A percentile compares a stretch with the other conserved stretches of the same genome.
These are phyloP conservation scores for Glarea lozoyensis DNA, from an alignment of 495 filamentous ascomycete genomes.

Conservation along the genomic window DNA sequence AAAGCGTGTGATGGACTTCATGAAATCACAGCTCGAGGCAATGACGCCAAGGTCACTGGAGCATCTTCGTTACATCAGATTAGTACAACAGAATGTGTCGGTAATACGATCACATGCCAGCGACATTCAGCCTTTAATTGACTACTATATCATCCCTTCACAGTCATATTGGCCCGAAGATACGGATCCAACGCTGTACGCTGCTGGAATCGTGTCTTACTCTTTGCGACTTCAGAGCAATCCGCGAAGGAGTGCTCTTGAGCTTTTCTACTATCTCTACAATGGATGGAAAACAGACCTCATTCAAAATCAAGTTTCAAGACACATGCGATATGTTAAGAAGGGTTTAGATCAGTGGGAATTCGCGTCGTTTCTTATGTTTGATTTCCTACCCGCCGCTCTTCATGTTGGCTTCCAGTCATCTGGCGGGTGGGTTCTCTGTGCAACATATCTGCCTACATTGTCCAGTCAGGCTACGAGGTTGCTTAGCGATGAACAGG, in stretches of 20 bases:
- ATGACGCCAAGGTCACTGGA: conserved; percentile 21
- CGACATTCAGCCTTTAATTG: conserved; percentile 32
- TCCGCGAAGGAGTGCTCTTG: conserved; percentile 29
- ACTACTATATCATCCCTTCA: conserved; percentile 39
- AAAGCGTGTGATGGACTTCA: conserved; percentile 35
- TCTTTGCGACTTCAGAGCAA: conserved; percentile 34
- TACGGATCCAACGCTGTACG: conserved; percentile 40
- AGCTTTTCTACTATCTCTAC: conserved; percentile 41
- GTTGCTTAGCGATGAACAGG: too few species aligned
- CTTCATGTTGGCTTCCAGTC: conserved; percentile 9
- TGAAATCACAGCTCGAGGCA: conserved; percentile 33
- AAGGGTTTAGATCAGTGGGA: conserved; percentile 30
- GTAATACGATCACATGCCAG: conserved; percentile 36
- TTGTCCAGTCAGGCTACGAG: not conserved
- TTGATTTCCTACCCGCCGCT: conserved; percentile 12
- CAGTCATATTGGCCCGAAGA: conserved; percentile 36
- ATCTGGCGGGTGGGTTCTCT: conserved; percentile 5
- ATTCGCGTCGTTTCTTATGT: conserved; percentile 31
- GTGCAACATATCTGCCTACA: conserved; percentile 6
- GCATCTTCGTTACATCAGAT: conserved; percentile 32
- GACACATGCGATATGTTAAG: conserved; percentile 30
- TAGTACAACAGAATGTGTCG: conserved; percentile 33
- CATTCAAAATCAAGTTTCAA: conserved; percentile 27
- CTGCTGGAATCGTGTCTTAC: conserved; percentile 38
- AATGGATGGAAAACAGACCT: conserved; percentile 42